Base-by-base conservation (phyloP, 192 early-diverging fungal genomes). In the Coemansia sp. region DNA sequence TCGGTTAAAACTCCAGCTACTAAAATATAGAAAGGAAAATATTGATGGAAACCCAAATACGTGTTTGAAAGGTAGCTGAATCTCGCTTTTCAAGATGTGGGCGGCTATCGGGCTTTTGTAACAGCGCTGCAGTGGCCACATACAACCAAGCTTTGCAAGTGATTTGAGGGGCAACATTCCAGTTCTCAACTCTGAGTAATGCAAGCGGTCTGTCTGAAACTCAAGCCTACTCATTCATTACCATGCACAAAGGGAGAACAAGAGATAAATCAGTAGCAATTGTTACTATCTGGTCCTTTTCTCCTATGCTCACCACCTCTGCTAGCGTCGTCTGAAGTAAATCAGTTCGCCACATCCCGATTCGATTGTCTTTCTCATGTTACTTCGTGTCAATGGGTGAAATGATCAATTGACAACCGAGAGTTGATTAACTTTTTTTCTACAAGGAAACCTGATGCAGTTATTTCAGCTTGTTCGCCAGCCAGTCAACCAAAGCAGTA, bases 261-360 rank as follows among this genome's bases (percentile, higher is more conserved):
- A 53, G 34, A 35, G 10, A 53, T 7, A 56, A 56, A 30, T 10
- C 4, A 56, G 53, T 56, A 56, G 33, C 53, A 34, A 56, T 56
- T 34, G 31, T n/a, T 56, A 56, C 53, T 56, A 56, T 16, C 53
- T 33, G 8, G 53, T 31, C 53, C 53, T 56, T 56, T 52, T 52
- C 5, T 20, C 28, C 7, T 33, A 12, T 56, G 2, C 31, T 56
- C 4, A 7, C 18, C 18, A 30, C 53, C n/a, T 28, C 53, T n/a
- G 31, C 26, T 33, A 28, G 21, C 21, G 28, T 53, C 13, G 20
- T 56, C 26, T n/a, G 28, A 21, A 53, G 10, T 15, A 28, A 30
- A 20, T 16, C 26, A n/a, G 13, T 1, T 7, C 13, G 29, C 53
- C 53, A 18, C 30, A 56, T 34, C n/a, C 23, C 5, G 33, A 20